Evolutionary conservation across 2,329 filamentous ascomycete species (phyloP).

Genomic region (Apiospora marii): DNA sequence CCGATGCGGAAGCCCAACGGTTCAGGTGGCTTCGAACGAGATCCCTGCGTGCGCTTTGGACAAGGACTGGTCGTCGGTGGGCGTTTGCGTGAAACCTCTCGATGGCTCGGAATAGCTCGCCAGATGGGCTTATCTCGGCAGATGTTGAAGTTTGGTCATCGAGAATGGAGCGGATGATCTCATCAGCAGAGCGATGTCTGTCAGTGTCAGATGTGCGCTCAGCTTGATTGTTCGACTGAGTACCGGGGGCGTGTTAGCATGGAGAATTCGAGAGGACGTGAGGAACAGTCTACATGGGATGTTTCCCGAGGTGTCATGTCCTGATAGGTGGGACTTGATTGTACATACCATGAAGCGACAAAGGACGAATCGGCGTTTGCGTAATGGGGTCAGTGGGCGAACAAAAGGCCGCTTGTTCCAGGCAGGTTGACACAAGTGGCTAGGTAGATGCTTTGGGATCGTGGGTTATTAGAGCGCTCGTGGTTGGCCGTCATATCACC

Average conservation of each 20-base stretch:
- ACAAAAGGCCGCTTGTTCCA: conserved; percentile 4
- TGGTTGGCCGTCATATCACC: neutral
- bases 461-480: neutral
- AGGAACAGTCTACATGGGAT: conserved; percentile 12
- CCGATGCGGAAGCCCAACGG: conserved; percentile 38
- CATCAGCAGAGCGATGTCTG: conserved; percentile 41
- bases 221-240: conserved; percentile 43
- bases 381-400: conserved; percentile 12
- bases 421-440: conserved; percentile 5
- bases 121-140: conserved; percentile 50
- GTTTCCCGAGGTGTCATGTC: conserved; percentile 17
- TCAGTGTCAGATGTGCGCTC: conserved; percentile 37
- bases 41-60: conserved; percentile 34
- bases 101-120: conserved; percentile 53
- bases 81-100: conserved; percentile 49
- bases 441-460: neutral
- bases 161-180: conserved; percentile 48
- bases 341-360: conserved; percentile 25
- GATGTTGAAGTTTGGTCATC: conserved; percentile 45
- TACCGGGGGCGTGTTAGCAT: conserved; percentile 15
- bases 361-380: conserved; percentile 21
- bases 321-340: conserved; percentile 13
- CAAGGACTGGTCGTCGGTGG: conserved; percentile 34
- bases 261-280: conserved; percentile 25
- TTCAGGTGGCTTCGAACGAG: conserved; percentile 35